These are phyloP conservation scores for Schizothecium vesticola DNA, from an alignment of 495 filamentous ascomycete genomes.

Conservation along the genomic window DNA sequence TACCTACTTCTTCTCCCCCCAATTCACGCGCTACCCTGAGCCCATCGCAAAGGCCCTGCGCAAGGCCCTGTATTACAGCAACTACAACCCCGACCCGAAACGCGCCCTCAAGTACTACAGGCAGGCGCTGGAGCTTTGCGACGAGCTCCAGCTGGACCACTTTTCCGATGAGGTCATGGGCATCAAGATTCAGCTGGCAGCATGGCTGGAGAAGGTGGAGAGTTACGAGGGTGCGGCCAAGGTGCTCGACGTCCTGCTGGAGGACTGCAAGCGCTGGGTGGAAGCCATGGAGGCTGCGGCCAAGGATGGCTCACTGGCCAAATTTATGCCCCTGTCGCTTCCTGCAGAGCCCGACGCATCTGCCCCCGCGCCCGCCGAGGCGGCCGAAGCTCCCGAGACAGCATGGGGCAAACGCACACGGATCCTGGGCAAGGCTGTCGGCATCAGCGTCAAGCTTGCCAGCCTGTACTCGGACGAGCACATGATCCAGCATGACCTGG, in stretches of 20 bases:
- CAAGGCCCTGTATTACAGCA: conserved; percentile 80
- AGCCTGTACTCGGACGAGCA: conserved; percentile 65
- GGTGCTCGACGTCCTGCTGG: conserved; percentile 63
- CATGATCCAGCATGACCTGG: conserved; percentile 55
- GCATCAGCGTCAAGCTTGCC: conserved; percentile 72
- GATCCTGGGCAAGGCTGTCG: conserved; percentile 65
- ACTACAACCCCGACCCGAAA: conserved; percentile 62
- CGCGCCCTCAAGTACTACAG: conserved; percentile 76
- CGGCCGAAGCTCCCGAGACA: conserved; percentile 30
- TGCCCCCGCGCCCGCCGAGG: conserved; percentile 19
- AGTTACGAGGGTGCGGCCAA: conserved; percentile 60
- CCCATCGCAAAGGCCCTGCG: conserved; percentile 75
- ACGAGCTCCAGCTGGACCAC: conserved; percentile 71
- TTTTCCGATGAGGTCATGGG: conserved; percentile 87
- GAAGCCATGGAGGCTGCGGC: conserved; percentile 51
- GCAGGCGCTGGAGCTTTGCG: conserved; percentile 63
- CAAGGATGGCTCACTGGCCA: conserved; percentile 43
- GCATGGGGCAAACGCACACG: conserved; percentile 61
- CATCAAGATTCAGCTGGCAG: conserved; percentile 74
- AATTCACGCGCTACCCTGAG: conserved; percentile 65
- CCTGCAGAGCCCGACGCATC: conserved; percentile 10
- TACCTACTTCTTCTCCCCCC: conserved; percentile 55
- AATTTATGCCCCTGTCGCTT: conserved; percentile 10
- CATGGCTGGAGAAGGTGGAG: conserved; percentile 69
- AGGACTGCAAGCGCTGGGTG: conserved; percentile 58